Evolutionary conservation across 2,329 filamentous ascomycete species (phyloP).

Genomic region (Fusarium palustre): DNA sequence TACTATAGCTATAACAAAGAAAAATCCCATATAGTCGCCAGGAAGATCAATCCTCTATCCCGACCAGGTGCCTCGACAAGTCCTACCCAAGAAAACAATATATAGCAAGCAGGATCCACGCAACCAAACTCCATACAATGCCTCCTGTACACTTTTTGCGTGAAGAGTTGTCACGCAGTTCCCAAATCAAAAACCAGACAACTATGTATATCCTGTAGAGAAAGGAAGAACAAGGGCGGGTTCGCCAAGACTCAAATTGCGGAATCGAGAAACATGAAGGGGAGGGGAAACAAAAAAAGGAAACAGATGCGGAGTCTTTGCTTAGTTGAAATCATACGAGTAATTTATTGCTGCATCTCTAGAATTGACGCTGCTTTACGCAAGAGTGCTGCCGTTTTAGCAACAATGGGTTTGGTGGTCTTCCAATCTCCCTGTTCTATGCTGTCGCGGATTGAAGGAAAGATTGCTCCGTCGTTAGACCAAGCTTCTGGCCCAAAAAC

Average conservation of each 20-base stretch:
- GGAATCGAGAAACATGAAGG: conserved; percentile 16
- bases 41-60: conserved; percentile 28
- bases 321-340: conserved; percentile 35
- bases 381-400: conserved; percentile 78
- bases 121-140: conserved; percentile 53
- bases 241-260: conserved; percentile 27
- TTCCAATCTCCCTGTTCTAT: conserved; percentile 78
- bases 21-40: conserved; percentile 17
- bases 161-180: conserved; percentile 32
- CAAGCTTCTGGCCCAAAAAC: conserved; percentile 86
- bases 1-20: conserved; percentile 38
- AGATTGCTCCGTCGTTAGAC: conserved; percentile 60
- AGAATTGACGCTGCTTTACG: conserved; percentile 64
- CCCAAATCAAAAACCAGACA: conserved; percentile 27
- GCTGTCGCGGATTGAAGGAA: conserved; percentile 85
- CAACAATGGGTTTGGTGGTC: conserved; percentile 73
- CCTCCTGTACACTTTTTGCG: conserved; percentile 47
- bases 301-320: conserved; percentile 18
- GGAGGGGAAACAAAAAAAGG: conserved; percentile 6
- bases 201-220: conserved; percentile 37
- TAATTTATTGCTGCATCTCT: conserved; percentile 41
- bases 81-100: conserved; percentile 35
- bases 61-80: conserved; percentile 23
- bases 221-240: conserved; percentile 33
- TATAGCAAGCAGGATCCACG: conserved; percentile 37